These are phyloP conservation scores for Penicillium psychrofluorescens DNA, from an alignment of 495 filamentous ascomycete genomes.

Conservation along the genomic window DNA sequence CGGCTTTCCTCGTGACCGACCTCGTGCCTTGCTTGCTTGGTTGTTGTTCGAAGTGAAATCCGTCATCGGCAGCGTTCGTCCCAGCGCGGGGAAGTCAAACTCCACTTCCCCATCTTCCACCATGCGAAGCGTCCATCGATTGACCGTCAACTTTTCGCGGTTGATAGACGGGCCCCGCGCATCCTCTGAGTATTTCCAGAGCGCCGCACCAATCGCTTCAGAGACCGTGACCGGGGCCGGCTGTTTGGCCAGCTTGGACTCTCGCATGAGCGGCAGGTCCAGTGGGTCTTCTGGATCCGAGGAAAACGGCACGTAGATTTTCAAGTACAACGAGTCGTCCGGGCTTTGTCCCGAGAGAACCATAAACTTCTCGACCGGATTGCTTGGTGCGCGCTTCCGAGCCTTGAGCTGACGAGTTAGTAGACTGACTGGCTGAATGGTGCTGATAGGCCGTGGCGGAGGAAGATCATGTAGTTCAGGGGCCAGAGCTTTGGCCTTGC, in stretches of 20 bases:
- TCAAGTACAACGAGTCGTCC: constrained; percentile 71
- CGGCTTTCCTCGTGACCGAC: constrained; percentile 68
- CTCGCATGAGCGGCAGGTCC: constrained; percentile 70
- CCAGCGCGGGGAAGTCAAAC: constrained; percentile 85
- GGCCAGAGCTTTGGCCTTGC: constrained; percentile 51
- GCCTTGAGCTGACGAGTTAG: constrained; percentile 66
- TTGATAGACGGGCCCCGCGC: constrained; percentile 64
- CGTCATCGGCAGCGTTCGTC: constrained; percentile 67
- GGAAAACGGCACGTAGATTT: constrained; percentile 83
- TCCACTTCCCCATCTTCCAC: constrained; percentile 95
- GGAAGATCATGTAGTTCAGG: constrained; percentile 70
- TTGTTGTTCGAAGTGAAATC: constrained; percentile 93
- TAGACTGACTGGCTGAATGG: constrained; percentile 70
- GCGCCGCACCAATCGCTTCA: constrained; percentile 81
- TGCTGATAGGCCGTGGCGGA: constrained; percentile 84
- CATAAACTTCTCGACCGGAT: constrained; percentile 79
- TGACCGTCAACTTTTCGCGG: constrained; percentile 68
- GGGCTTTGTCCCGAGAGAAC: constrained; percentile 82
- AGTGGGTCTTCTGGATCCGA: constrained; percentile 59
- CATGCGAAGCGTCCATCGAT: constrained; percentile 89
- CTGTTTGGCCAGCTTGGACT: constrained; percentile 63
- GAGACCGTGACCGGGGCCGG: constrained; percentile 68
- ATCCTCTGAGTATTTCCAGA: constrained; percentile 85
- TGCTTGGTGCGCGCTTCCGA: constrained; percentile 68
- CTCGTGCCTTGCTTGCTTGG: constrained; percentile 51